Evolutionary conservation across 2,329 filamentous ascomycete species (phyloP), one percentile per base, ranked within the genome.

Genomic region (Grosmannia clavigera): DNA sequence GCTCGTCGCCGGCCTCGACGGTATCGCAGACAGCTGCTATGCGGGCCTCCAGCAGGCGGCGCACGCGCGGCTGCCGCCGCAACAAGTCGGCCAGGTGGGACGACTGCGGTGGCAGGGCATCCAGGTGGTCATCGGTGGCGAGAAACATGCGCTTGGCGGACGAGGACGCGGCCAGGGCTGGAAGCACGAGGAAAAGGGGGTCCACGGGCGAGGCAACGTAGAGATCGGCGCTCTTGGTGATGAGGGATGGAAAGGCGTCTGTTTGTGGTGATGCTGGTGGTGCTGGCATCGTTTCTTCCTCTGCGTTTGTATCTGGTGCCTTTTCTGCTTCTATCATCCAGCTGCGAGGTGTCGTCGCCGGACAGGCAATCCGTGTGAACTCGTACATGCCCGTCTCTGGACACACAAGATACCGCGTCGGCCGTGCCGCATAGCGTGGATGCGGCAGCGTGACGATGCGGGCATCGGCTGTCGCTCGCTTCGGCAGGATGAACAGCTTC

Each of bases 141-240:
- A 90, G 76, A 65, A 90, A 90, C 58, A 86, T 76, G 52, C 80
- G 80, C 68, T 85, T 88, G 50, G 74, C 68, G 2, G 76, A 74
- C 2, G 76, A 74, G 22, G 74, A 65, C 1, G 72, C 65, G 3
- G 76, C 74, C 1, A 97, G 78, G 4, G 85, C 81, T 0, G 92
- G 88, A 1, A 97, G 76, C 3, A 95, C 70, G 57, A 97, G 77
- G 74, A 97, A 97, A 3, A 96, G 69, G 5, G 89, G 81, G 70
- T 99, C 94, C 59, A 96, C 77, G 2, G 84, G 82, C 1, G 94
- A 96, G 10, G 92, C 90, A 61, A 97, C 74, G 67, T 88, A 87
- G n/a, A 97, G 74, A 62, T 91, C 84, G 40, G 90, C 84, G 52
- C 78, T 79, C 67, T 85, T 84, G 40, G 84, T 80, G 29, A 90